A percentile compares a stretch with the other conserved stretches of the same genome.
Conservation (phyloP, 2,329 filamentous ascomycete genomes). For the Ramichloridium luteum region DNA sequence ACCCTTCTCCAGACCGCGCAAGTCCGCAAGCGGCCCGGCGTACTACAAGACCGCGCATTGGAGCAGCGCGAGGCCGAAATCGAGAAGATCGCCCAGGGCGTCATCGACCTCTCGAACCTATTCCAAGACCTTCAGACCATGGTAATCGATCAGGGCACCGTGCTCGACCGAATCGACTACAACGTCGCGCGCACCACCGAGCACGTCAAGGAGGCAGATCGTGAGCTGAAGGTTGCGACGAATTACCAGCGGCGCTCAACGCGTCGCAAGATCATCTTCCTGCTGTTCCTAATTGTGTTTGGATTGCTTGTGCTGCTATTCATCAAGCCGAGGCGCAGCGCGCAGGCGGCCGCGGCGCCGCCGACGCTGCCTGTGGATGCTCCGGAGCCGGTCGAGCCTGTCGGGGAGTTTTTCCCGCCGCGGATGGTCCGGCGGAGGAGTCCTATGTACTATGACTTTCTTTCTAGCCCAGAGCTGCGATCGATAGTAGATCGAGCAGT, state of each 20-base stretch:
- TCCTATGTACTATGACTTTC: slow-evolving; percentile 1
- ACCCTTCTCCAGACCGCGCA: slow-evolving; percentile 64
- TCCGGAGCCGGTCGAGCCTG: not conserved
- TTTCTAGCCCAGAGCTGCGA: too few species aligned
- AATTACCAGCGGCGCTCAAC: slow-evolving; percentile 80
- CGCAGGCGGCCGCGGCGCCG: not conserved
- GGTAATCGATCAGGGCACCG: slow-evolving; percentile 48
- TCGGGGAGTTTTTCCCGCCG: not conserved
- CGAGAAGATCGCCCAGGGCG: slow-evolving; percentile 93
- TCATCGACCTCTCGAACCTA: slow-evolving; percentile 91
- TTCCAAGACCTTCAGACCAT: slow-evolving; percentile 94
- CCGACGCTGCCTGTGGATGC: not conserved
- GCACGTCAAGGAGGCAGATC: slow-evolving; percentile 84
- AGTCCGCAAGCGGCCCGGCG: slow-evolving; percentile 47
- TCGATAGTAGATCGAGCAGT: too few species aligned
- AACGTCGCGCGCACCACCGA: slow-evolving; percentile 93
- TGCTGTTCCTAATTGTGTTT: slow-evolving; percentile 72
- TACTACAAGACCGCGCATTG: slow-evolving; percentile 75
- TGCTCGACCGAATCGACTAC: slow-evolving; percentile 50
- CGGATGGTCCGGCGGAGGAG: not conserved
- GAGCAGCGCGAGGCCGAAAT: slow-evolving; percentile 91
- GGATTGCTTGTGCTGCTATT: slow-evolving; percentile 76
- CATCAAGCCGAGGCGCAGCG: slow-evolving; percentile 57
- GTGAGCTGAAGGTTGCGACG: slow-evolving; percentile 76
- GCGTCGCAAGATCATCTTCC: slow-evolving; percentile 83